Evolutionary conservation across 1,284 basidiomycete species (phyloP).

Genomic region (Malassezia obtusa): DNA sequence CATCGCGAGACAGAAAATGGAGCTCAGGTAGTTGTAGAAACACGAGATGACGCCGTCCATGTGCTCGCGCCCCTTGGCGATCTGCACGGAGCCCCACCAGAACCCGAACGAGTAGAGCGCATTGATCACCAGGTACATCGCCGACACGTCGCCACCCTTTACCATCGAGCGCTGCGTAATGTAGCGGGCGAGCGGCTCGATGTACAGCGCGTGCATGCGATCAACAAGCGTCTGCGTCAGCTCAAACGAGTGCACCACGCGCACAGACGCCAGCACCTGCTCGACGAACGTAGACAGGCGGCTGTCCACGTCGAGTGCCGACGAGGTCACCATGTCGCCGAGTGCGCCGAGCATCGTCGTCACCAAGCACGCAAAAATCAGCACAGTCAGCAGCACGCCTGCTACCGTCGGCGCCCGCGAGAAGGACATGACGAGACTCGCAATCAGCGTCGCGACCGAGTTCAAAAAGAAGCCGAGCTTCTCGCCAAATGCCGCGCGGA

Average conservation of each 20-base stretch:
- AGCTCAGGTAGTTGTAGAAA: constrained; percentile 43
- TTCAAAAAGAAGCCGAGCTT: constrained; percentile 49
- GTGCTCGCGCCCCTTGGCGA: constrained; percentile 23
- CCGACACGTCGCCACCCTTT: constrained; percentile 27
- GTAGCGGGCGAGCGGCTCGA: constrained; percentile 42
- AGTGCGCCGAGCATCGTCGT: constrained; percentile 44
- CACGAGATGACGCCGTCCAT: constrained; percentile 31
- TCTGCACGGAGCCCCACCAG: constrained; percentile 35
- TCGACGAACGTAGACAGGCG: constrained; percentile 49
- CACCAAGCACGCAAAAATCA: constrained; percentile 46
- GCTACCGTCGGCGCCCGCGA: constrained; percentile 47
- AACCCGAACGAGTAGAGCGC: constrained; percentile 31
- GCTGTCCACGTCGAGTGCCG: constrained; percentile 46
- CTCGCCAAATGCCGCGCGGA: constrained; percentile 50
- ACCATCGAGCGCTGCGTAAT: constrained; percentile 41
- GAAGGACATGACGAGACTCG: constrained; percentile 48
- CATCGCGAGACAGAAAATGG: constrained; percentile 40
- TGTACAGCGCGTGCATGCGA: constrained; percentile 45
- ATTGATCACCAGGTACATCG: constrained; percentile 34
- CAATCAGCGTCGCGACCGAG: constrained; percentile 41
- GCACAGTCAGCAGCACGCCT: constrained; percentile 49
- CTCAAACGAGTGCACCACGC: constrained; percentile 50
- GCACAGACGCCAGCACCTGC: constrained; percentile 49
- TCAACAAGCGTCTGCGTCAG: constrained; percentile 43
- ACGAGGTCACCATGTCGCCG: constrained; percentile 37